These are phyloP conservation scores for Eremothecium cymbalariae DNA, from an alignment of 1,139 yeast genomes.

Conservation along the genomic window DNA sequence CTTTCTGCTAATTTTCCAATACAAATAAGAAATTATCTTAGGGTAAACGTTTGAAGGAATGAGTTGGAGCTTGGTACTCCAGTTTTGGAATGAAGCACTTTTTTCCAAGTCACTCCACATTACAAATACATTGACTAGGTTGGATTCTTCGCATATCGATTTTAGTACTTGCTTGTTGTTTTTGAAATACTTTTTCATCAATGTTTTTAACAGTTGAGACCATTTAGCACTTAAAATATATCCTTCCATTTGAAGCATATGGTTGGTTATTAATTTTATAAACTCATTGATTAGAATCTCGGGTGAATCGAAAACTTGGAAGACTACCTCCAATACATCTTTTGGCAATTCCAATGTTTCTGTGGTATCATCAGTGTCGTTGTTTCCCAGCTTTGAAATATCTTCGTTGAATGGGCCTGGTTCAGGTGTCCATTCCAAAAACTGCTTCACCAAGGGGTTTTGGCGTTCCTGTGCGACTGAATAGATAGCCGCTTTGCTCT, in stretches of 20 bases:
- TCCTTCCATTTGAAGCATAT: conserved; percentile 43
- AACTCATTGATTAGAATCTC: conserved; percentile 69
- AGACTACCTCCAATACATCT: conserved; percentile 59
- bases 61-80: conserved; percentile 30
- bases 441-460: conserved; percentile 17
- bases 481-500: conserved; percentile 10
- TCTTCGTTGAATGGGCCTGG: conserved; percentile 70
- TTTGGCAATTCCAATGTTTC: conserved; percentile 59
- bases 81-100: conserved; percentile 34
- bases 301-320: conserved; percentile 60
- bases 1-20: conserved; percentile 19
- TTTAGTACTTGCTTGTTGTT: conserved; percentile 8
- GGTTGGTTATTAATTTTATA: conserved; percentile 54
- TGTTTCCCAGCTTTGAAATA: conserved; percentile 54
- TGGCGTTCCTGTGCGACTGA: conserved; percentile 11
- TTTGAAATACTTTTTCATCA: conserved; percentile 15
- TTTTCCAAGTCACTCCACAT: conserved; percentile 74
- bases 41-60: conserved; percentile 17
- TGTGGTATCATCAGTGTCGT: conserved; percentile 60
- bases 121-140: conserved; percentile 66
- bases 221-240: conserved; percentile 34
- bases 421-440: conserved; percentile 72
- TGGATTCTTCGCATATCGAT: conserved; percentile 20
- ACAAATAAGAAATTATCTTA: conserved; percentile 24
- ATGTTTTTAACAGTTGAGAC: conserved; percentile 19